Conservation (phyloP, 1,284 basidiomycete species). For the Heterobasidion occidentale region DNA sequence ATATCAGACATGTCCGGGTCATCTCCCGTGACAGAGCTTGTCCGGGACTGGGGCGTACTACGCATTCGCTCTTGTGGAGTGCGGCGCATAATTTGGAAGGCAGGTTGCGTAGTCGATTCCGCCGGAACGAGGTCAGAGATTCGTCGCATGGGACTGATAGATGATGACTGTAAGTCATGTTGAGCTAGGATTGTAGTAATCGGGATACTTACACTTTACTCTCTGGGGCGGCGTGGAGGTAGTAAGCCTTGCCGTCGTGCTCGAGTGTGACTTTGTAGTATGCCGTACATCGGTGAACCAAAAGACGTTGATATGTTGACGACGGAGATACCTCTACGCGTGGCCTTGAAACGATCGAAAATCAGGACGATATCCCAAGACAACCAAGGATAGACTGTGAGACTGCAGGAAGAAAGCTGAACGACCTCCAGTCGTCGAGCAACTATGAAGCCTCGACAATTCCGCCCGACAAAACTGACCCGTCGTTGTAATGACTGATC, state of each 20-base stretch:
- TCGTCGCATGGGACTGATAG: conserved; percentile 51
- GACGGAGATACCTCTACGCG: conserved; percentile 57
- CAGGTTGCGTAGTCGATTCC: conserved; percentile 56
- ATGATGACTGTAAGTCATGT: conserved; percentile 8
- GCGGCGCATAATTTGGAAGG: conserved; percentile 81
- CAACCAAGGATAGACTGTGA: too few species aligned
- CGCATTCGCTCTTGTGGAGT: conserved; percentile 34
- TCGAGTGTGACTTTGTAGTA: conserved; percentile 65
- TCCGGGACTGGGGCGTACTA: conserved; percentile 35
- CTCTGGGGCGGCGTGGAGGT: conserved; percentile 46
- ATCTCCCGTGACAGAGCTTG: conserved; percentile 62
- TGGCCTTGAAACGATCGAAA: conserved; percentile 27
- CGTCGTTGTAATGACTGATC: too few species aligned
- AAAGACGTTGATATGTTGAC: conserved; percentile 73
- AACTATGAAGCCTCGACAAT: not conserved
- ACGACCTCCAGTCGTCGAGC: too few species aligned
- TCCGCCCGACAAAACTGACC: not conserved
- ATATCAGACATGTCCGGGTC: conserved; percentile 68
- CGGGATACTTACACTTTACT: conserved; percentile 58
- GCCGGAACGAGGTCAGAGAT: conserved; percentile 74
- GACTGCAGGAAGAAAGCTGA: too few species aligned
- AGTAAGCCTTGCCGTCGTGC: conserved; percentile 57
- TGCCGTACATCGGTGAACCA: conserved; percentile 74
- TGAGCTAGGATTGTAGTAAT: conserved; percentile 1
- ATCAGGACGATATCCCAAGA: too few species aligned